Conservation (phyloP, 805 yeast species). For the Metschnikowia matae region DNA sequence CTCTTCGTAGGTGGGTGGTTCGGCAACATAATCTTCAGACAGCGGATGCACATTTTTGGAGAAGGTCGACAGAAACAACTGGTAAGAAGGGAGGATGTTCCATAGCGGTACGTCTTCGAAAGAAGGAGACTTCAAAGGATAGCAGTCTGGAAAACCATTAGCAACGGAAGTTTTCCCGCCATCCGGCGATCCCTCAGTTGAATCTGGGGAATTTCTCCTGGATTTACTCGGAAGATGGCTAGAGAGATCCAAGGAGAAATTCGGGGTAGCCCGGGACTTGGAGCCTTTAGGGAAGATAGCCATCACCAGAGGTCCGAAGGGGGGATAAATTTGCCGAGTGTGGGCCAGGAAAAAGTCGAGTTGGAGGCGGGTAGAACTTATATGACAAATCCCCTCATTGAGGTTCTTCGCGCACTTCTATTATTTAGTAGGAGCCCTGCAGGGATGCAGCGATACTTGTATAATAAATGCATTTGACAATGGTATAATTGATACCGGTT, state of each 20-base stretch:
- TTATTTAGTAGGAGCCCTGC: neutral
- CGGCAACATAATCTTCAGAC: slow-evolving; percentile 22
- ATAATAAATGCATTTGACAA: neutral
- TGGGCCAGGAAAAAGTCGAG: neutral
- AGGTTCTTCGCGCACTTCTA: neutral
- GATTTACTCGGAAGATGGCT: slow-evolving; percentile 1
- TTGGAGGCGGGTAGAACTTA: neutral
- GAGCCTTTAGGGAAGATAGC: slow-evolving; percentile 9
- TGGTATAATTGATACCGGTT: neutral
- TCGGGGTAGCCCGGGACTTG: slow-evolving; percentile 7
- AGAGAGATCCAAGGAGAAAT: slow-evolving; percentile 6
- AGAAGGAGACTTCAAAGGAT: slow-evolving; percentile 24
- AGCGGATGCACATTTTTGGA: slow-evolving; percentile 34
- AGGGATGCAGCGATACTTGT: neutral
- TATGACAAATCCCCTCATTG: neutral
- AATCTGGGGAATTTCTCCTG: neutral
- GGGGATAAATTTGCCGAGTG: neutral
- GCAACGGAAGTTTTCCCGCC: neutral
- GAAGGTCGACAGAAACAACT: slow-evolving; percentile 32
- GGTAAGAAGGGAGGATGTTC: slow-evolving; percentile 32
- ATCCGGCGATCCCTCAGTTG: neutral
- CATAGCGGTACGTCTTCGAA: slow-evolving; percentile 27
- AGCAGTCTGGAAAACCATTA: slow-evolving; percentile 1
- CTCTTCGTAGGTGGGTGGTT: slow-evolving; percentile 35
- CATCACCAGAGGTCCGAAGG: slow-evolving; percentile 7